These are phyloP conservation scores for Acmispon strigosus DNA, from an alignment of 306 rosid species.

Conservation along the genomic window DNA sequence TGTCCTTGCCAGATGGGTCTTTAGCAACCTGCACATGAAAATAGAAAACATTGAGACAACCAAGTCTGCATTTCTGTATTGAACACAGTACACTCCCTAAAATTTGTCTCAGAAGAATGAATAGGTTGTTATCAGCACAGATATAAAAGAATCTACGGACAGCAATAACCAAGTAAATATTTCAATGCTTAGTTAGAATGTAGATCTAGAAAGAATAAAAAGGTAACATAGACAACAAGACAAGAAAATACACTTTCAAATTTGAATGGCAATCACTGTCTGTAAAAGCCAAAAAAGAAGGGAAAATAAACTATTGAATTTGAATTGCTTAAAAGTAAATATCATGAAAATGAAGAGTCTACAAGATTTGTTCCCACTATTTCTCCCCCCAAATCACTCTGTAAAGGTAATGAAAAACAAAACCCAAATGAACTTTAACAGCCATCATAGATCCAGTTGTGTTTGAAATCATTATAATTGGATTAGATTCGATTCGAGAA, in stretches of 20 bases:
- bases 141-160: not conserved
- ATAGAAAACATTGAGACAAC: slow-evolving; percentile 8
- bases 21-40: slow-evolving; percentile 61
- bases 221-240: not conserved
- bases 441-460: not conserved
- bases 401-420: not conserved
- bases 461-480: not conserved
- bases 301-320: not conserved
- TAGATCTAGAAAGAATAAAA: not conserved
- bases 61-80: not conserved
- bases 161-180: not conserved
- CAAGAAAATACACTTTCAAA: slow-evolving; percentile 1
- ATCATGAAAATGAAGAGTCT: not conserved
- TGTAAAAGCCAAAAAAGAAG: not conserved
- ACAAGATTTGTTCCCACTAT: not conserved
- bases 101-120: not conserved
- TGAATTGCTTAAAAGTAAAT: not conserved
- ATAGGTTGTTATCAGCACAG: not conserved
- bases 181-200: not conserved
- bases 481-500: not conserved
- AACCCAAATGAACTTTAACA: not conserved
- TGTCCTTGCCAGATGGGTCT: slow-evolving; percentile 65
- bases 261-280: not conserved
- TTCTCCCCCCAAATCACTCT: not conserved
- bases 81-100: not conserved